phyloP scores from a whole-genome alignment of 2,329 filamentous ascomycete genomes.

The Phyllosticta ampelicida region DNA sequence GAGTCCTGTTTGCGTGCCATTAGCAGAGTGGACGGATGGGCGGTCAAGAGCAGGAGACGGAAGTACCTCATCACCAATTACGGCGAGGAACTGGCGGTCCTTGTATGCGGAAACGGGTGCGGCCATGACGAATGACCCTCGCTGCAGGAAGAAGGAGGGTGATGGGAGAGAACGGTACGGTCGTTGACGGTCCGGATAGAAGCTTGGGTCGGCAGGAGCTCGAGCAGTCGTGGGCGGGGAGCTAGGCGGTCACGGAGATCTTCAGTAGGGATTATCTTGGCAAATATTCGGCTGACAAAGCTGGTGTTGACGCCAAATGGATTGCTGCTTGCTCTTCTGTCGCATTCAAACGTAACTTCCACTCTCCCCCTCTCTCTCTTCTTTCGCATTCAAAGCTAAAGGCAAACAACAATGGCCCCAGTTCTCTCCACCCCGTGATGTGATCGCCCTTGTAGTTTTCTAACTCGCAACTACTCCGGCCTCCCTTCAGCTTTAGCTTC shows the following conservation, averaged over 20 bases:
- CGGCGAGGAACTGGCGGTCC: slow-evolving; percentile 90
- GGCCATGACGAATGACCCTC: slow-evolving; percentile 38
- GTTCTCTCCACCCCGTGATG: background rate
- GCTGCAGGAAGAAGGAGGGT: background rate
- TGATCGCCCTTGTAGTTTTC: background rate
- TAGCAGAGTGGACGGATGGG: slow-evolving; percentile 5
- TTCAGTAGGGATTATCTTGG: background rate
- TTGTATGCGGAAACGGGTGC: slow-evolving; percentile 49
- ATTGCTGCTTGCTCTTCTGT: background rate
- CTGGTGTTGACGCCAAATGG: background rate
- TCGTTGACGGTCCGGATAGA: background rate
- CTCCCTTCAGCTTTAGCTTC: background rate
- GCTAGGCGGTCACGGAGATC: background rate
- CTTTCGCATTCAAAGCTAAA: background rate
- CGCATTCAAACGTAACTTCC: too few species aligned
- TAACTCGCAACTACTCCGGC: background rate
- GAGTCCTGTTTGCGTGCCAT: slow-evolving; percentile 55
- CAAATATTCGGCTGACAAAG: background rate
- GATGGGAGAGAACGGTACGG: slow-evolving; percentile 2
- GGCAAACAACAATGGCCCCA: slow-evolving; percentile 4
- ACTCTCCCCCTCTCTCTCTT: too few species aligned
- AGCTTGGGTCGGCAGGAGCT: slow-evolving; percentile 4
- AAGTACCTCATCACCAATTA: slow-evolving; percentile 88
- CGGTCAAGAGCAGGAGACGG: slow-evolving; percentile 23
- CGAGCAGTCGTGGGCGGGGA: slow-evolving; percentile 7